Evolutionary conservation across 179 eudicot species (phyloP).

Genomic region (Carnegiea gigantea): DNA sequence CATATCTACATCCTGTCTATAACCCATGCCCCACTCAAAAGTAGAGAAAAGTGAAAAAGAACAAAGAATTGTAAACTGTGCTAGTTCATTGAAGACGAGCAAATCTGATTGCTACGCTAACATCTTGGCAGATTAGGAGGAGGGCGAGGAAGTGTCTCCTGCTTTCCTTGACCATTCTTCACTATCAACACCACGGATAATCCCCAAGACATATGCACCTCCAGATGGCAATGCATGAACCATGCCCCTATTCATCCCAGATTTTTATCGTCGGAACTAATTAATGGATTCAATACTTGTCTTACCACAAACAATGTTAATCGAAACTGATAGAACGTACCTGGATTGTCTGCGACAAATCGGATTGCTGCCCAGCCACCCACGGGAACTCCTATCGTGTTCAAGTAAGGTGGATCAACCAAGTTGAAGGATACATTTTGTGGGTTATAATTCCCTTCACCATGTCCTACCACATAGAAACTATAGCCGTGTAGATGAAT

Average conservation of each 20-base stretch:
- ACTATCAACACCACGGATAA: conserved; percentile 54
- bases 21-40: neutral
- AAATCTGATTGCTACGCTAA: conserved; percentile 25
- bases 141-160: conserved; percentile 57
- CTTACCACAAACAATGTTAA: too few species aligned
- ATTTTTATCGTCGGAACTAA: neutral
- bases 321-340: conserved; percentile 25
- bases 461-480: conserved; percentile 75
- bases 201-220: conserved; percentile 73
- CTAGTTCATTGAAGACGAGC: conserved; percentile 9
- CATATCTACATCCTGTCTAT: neutral
- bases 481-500: conserved; percentile 79
- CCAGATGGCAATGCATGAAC: conserved; percentile 81
- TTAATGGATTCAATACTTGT: neutral
- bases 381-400: conserved; percentile 70
- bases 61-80: neutral
- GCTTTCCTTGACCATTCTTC: conserved; percentile 59
- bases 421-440: conserved; percentile 54
- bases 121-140: conserved; percentile 59
- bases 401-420: conserved; percentile 75
- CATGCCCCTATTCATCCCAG: conserved; percentile 49
- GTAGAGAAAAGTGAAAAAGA: neutral
- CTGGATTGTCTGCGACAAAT: conserved; percentile 73
- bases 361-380: conserved; percentile 87
- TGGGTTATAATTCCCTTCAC: conserved; percentile 62